Evolutionary conservation across 192 early-diverging fungal genomes (phyloP).

Genomic region (Helicostylum pulchrum): DNA sequence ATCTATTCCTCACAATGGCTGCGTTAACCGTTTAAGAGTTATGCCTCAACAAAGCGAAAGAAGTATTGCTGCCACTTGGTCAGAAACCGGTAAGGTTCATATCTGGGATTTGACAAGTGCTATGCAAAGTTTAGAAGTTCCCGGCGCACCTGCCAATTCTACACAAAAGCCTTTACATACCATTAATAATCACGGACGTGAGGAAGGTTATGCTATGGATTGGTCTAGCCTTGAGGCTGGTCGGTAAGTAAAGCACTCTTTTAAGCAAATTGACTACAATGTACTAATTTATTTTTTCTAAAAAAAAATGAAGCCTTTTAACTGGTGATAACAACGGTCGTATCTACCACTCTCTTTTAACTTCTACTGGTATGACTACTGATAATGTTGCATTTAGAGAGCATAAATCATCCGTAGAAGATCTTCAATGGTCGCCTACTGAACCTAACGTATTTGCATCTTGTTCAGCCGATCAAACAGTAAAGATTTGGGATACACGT

Average conservation of each 20-base stretch:
- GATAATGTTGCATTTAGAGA: conserved; percentile 76
- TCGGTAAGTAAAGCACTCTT: conserved; percentile 34
- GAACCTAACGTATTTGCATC: conserved; percentile 91
- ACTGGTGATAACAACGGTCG: conserved; percentile 79
- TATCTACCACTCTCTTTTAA: conserved; percentile 80
- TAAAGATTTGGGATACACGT: conserved; percentile 94
- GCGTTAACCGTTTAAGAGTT: conserved; percentile 54
- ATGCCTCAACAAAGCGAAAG: conserved; percentile 69
- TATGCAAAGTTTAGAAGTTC: conserved; percentile 74
- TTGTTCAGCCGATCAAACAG: conserved; percentile 85
- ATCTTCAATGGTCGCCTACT: conserved; percentile 95
- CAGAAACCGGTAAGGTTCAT: conserved; percentile 93
- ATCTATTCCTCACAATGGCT: conserved; percentile 81
- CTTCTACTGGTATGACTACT: conserved; percentile 65
- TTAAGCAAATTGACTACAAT: background rate
- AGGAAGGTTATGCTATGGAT: conserved; percentile 95
- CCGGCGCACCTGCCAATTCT: conserved; percentile 66
- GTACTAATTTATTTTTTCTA: background rate
- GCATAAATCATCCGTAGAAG: conserved; percentile 87
- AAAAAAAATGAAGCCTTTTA: conserved; percentile 54
- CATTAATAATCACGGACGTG: conserved; percentile 75
- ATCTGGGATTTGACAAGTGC: conserved; percentile 84
- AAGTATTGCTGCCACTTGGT: conserved; percentile 87
- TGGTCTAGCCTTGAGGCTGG: conserved; percentile 74
- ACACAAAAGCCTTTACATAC: conserved; percentile 73